Base-by-base conservation (phyloP, 1,139 yeast genomes). In the Yamadazyma dendronema region DNA sequence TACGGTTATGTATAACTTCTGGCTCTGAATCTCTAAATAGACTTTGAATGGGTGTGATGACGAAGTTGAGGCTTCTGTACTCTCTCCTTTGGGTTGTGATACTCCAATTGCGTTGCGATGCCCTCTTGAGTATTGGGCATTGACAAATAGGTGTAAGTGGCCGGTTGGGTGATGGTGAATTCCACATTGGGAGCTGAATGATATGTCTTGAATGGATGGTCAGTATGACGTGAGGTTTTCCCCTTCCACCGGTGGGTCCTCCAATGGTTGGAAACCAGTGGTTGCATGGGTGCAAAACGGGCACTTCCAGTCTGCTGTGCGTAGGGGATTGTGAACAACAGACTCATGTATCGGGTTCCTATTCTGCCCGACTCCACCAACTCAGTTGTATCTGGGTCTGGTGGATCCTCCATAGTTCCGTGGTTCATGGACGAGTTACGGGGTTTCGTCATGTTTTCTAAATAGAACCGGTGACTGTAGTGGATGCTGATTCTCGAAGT, bases 351-450 rank as follows among this genome's bases (percentile, higher is more conserved):
- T 19, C 9, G 22, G 40, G n/a, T 59, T 44, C 46, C 54, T 38
- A 33, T 51, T 35, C 3, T 55, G 17, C 2, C 38, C 30, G 3
- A 12, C 2, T 64, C 58, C 15, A 62, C 62, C 21, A 63, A 52
- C 31, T 50, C 34, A 10, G 48, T 30, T 2, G 30, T 44, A n/a
- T 49, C 53, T 2, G 59, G 48, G 2, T 30, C 36, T 4, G 62
- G 62, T 11, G 57, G 46, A 1, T 76, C 42, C 25, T 90, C 92
- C 32, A 40, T 27, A 4, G 40, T 10, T 4, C 46, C 46, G 33
- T 40, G 47, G 12, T 28, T 15, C 9, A 44, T 15, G 2, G 22
- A 19, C 3, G 34, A 23, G 19, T 35, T 24, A 16, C 24, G 29
- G n/a, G 25, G 31, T 4, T 24, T 24, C 5, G 22, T n/a, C 65